Conservation (phyloP, 2,329 filamentous ascomycete genomes). For the Penicillium sp. region DNA sequence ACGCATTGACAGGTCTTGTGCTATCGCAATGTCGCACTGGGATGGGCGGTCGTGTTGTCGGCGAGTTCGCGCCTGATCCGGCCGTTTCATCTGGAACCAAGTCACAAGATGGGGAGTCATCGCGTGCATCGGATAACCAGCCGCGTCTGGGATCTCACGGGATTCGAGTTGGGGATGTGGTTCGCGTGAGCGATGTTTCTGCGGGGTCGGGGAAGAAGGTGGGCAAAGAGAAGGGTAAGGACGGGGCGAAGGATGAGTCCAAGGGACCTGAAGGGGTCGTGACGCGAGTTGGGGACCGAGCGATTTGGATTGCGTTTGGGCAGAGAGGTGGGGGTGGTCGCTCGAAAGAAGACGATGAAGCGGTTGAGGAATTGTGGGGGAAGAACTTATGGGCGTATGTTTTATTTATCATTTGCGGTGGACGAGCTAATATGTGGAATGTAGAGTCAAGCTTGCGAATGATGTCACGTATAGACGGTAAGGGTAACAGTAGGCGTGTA, state of each 20-base stretch:
- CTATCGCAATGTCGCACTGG: slow-evolving; percentile 76
- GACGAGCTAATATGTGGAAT: slow-evolving; percentile 7
- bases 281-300: slow-evolving; percentile 40
- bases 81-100: slow-evolving; percentile 49
- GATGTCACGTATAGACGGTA: slow-evolving; percentile 61
- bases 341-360: slow-evolving; percentile 40
- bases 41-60: slow-evolving; percentile 79
- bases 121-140: slow-evolving; percentile 37
- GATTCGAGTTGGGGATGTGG: slow-evolving; percentile 46
- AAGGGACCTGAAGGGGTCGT: slow-evolving; percentile 43
- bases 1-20: slow-evolving; percentile 49
- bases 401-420: slow-evolving; percentile 1
- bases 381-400: slow-evolving; percentile 60
- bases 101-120: slow-evolving; percentile 25
- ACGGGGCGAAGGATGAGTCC: slow-evolving; percentile 27
- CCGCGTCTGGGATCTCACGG: slow-evolving; percentile 42
- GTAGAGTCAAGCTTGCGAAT: slow-evolving; percentile 60
- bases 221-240: slow-evolving; percentile 32
- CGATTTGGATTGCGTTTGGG: slow-evolving; percentile 44
- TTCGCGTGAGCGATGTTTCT: slow-evolving; percentile 39
- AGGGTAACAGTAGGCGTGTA: slow-evolving; percentile 8
- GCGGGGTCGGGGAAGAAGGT: slow-evolving; percentile 20
- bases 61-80: slow-evolving; percentile 70
- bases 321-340: slow-evolving; percentile 32
- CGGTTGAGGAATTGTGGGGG: slow-evolving; percentile 47